Percentiles rank a stretch among this genome's conserved stretches.
phyloP scores from a whole-genome alignment of 1,284 basidiomycete genomes.

The Polyporus tsugae region DNA sequence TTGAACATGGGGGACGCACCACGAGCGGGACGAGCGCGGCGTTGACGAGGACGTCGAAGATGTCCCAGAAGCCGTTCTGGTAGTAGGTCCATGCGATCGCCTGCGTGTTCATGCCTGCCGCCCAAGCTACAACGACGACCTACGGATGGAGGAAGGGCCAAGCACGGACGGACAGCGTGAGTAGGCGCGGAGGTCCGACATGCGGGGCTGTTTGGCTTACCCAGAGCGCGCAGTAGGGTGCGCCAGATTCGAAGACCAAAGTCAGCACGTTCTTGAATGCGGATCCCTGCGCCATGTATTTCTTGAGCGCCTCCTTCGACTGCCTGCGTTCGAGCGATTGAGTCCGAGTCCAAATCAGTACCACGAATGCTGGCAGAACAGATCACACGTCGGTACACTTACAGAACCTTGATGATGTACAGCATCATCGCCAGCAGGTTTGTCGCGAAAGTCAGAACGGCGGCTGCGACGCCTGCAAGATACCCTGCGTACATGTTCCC shows the following conservation, averaged over 20 bases:
- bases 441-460: neutral
- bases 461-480: neutral
- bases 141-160: neutral
- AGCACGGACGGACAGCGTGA: neutral
- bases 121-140: neutral
- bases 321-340: neutral
- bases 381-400: neutral
- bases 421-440: neutral
- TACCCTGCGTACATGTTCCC: conserved; percentile 5
- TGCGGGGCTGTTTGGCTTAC: neutral
- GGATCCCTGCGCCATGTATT: neutral
- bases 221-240: neutral
- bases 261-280: neutral
- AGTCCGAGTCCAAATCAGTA: neutral
- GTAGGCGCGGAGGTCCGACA: neutral
- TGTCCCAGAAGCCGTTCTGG: conserved; percentile 4
- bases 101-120: neutral
- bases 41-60: conserved; percentile 7
- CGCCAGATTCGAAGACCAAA: neutral
- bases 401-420: neutral
- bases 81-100: conserved; percentile 4
- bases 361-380: neutral
- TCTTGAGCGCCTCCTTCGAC: neutral
- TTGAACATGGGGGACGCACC: neutral
- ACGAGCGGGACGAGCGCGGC: neutral